These are phyloP conservation scores for Ceratobasidium theobromae DNA, from an alignment of 1,284 basidiomycete genomes.

Conservation along the genomic window DNA sequence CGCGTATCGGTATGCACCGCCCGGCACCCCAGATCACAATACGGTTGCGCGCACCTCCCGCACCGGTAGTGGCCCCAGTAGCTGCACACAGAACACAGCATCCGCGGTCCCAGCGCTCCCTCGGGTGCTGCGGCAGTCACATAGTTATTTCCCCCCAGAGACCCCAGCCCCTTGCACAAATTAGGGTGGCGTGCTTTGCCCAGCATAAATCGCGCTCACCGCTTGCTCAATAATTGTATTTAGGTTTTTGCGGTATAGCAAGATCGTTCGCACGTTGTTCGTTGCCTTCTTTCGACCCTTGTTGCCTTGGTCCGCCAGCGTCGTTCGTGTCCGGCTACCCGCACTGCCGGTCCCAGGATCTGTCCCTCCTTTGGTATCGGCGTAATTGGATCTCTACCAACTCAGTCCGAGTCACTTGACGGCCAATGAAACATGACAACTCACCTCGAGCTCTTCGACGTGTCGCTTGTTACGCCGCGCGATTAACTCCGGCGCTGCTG, in stretches of 20 bases:
- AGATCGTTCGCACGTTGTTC: slow-evolving; percentile 71
- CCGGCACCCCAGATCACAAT: slow-evolving; percentile 59
- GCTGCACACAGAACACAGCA: slow-evolving; percentile 66
- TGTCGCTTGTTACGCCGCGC: slow-evolving; percentile 72
- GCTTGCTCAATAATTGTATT: slow-evolving; percentile 73
- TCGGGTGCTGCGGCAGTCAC: slow-evolving; percentile 56
- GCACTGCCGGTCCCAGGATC: slow-evolving; percentile 44
- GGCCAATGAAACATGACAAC: slow-evolving; percentile 18
- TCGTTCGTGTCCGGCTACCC: slow-evolving; percentile 57
- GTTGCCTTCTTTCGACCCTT: slow-evolving; percentile 62
- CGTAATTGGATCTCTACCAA: slow-evolving; percentile 71
- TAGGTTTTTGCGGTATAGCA: slow-evolving; percentile 77
- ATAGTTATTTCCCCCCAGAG: slow-evolving; percentile 57
- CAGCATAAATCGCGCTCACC: slow-evolving; percentile 47
- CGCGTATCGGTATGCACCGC: slow-evolving; percentile 60
- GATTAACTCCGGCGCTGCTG: slow-evolving; percentile 61
- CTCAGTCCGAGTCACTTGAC: background rate
- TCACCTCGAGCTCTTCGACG: slow-evolving; percentile 79
- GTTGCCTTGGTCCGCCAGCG: slow-evolving; percentile 68
- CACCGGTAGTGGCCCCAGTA: slow-evolving; percentile 68
- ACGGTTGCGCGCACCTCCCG: slow-evolving; percentile 58
- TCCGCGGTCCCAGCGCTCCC: slow-evolving; percentile 52
- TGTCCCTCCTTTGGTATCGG: slow-evolving; percentile 54
- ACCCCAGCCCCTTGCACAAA: slow-evolving; percentile 50
- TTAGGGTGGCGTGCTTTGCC: background rate